These are phyloP conservation scores for Teratosphaeria destructans DNA, from an alignment of 2,329 filamentous ascomycete species.

Conservation along the genomic window DNA sequence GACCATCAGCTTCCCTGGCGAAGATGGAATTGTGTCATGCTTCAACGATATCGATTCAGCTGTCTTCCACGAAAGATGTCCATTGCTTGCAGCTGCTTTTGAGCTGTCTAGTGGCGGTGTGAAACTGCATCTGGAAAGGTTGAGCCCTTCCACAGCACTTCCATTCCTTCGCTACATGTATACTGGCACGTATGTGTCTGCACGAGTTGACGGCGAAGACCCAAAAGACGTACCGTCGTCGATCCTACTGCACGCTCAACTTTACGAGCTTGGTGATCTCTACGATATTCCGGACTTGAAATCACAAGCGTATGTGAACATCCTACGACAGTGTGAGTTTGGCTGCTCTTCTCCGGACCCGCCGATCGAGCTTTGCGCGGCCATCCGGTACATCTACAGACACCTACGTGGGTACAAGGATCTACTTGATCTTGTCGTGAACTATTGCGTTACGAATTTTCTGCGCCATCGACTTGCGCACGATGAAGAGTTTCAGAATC, in stretches of 20 bases:
- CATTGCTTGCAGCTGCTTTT: slow-evolving; percentile 31
- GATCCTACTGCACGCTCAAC: slow-evolving; percentile 31
- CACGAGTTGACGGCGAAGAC: slow-evolving; percentile 12
- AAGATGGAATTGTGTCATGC: slow-evolving; percentile 22
- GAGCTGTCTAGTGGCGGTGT: slow-evolving; percentile 25
- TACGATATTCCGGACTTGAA: slow-evolving; percentile 32
- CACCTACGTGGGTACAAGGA: slow-evolving; percentile 17
- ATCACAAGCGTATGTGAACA: slow-evolving; percentile 29
- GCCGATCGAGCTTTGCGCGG: slow-evolving; percentile 30
- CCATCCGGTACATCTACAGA: slow-evolving; percentile 26
- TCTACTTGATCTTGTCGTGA: slow-evolving; percentile 30
- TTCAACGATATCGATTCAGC: slow-evolving; percentile 25
- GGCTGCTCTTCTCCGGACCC: slow-evolving; percentile 28
- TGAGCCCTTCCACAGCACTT: slow-evolving; percentile 22
- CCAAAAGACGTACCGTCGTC: slow-evolving; percentile 22
- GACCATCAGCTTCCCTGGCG: slow-evolving; percentile 22
- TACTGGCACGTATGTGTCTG: slow-evolving; percentile 27
- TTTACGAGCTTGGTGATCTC: slow-evolving; percentile 31
- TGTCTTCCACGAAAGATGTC: slow-evolving; percentile 26
- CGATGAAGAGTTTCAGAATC: slow-evolving; percentile 26
- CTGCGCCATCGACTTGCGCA: slow-evolving; percentile 27
- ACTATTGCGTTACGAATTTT: slow-evolving; percentile 34
- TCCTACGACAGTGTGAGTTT: slow-evolving; percentile 29
- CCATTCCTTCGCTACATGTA: slow-evolving; percentile 35
- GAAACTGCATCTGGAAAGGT: slow-evolving; percentile 29